Conservation (phyloP, 331 rosid genomes). For the Acacia concinna region DNA sequence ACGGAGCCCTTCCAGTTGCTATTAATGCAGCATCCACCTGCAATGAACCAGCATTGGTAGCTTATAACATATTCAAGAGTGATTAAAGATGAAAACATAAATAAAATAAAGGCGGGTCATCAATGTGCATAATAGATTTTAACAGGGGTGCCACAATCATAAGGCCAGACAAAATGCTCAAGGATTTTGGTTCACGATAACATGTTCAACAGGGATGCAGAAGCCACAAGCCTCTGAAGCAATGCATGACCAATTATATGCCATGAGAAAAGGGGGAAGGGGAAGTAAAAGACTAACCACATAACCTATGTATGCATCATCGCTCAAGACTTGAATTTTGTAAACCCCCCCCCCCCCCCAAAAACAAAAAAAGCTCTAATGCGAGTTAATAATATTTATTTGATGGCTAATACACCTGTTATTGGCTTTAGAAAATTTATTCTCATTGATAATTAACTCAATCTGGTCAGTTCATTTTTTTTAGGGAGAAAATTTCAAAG, state of each 20-base stretch:
- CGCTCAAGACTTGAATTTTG: not conserved
- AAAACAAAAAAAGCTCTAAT: too few species aligned
- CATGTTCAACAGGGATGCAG: slow-evolving; percentile 11
- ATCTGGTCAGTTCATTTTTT: not conserved
- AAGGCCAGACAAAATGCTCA: not conserved
- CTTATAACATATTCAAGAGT: slow-evolving; percentile 24
- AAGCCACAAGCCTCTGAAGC: slow-evolving; percentile 3
- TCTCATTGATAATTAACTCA: slow-evolving; percentile 12
- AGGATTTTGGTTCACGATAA: slow-evolving; percentile 8
- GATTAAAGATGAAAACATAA: slow-evolving; percentile 11
- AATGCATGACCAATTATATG: slow-evolving; percentile 10
- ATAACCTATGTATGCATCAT: not conserved
- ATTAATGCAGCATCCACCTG: slow-evolving; percentile 98
- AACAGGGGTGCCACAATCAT: not conserved
- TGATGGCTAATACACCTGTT: not conserved
- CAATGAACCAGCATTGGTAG: slow-evolving; percentile 30
- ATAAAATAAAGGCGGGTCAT: not conserved
- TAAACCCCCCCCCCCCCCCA: slow-evolving; percentile 7
- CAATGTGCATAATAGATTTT: slow-evolving; percentile 16
- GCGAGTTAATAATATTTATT: slow-evolving; percentile 12
- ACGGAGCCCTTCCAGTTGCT: slow-evolving; percentile 99
- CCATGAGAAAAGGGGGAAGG: not conserved
- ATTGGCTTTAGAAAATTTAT: slow-evolving; percentile 15
- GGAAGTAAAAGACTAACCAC: not conserved
- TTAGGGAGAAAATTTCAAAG: not conserved